These are phyloP conservation scores for Saturnispora sanitii DNA, from an alignment of 805 yeast genomes.

Conservation along the genomic window DNA sequence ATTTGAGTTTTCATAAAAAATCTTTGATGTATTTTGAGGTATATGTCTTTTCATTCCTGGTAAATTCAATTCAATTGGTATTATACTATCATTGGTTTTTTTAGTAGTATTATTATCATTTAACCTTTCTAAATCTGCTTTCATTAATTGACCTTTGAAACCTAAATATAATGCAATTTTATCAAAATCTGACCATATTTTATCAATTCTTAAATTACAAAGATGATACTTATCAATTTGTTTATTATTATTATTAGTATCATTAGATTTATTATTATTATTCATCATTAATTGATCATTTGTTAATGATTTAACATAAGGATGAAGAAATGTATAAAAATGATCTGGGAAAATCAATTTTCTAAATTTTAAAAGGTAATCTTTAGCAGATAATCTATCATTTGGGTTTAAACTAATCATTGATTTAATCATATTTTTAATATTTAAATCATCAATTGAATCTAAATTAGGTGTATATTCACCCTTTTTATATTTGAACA, in stretches of 20 bases:
- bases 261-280: no score
- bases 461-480: conserved; percentile 58
- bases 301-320: conserved; percentile 39
- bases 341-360: conserved; percentile 51
- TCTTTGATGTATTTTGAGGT: conserved; percentile 30
- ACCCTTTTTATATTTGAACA: conserved; percentile 68
- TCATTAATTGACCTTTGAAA: conserved; percentile 23
- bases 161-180: conserved; percentile 34
- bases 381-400: conserved; percentile 45
- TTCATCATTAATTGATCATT: neutral
- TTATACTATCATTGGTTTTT: conserved; percentile 15
- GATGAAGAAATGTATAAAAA: conserved; percentile 60
- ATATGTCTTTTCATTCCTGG: conserved; percentile 44
- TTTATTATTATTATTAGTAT: neutral
- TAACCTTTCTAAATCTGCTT: conserved; percentile 11
- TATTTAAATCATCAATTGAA: conserved; percentile 39
- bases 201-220: conserved; percentile 49
- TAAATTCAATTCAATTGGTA: conserved; percentile 37
- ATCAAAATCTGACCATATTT: conserved; percentile 50
- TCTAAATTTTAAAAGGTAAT: conserved; percentile 41
- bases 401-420: conserved; percentile 60
- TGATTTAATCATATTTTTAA: conserved; percentile 45
- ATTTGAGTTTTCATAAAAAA: conserved; percentile 15
- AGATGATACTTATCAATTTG: conserved; percentile 23
- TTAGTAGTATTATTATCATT: neutral